Conservation (phyloP, 2,329 filamentous ascomycete genomes). For the Clarireedia hainanense region DNA sequence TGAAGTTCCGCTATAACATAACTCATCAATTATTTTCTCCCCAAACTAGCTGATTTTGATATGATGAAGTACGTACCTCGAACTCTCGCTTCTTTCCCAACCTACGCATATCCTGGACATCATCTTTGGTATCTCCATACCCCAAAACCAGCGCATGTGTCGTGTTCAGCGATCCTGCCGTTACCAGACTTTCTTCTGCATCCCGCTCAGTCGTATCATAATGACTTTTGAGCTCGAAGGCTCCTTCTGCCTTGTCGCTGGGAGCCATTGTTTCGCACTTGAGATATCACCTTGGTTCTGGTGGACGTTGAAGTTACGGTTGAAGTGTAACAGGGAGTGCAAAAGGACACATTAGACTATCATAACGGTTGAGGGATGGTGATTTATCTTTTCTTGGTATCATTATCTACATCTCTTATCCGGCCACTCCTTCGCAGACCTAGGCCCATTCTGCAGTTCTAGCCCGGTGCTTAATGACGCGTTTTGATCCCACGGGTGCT, state of each 20-base stretch:
- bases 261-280: neutral
- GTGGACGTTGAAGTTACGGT: too few relatives aligned
- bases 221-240: neutral
- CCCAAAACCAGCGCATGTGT: neutral
- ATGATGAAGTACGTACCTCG: conserved; percentile 13
- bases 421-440: neutral
- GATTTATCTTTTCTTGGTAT: neutral
- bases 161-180: neutral
- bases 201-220: neutral
- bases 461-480: neutral
- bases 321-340: neutral
- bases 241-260: neutral
- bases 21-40: neutral
- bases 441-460: too few relatives aligned
- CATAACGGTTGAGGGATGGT: neutral
- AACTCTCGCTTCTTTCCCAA: conserved; percentile 28
- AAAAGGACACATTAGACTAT: neutral
- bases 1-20: conserved; percentile 31
- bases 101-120: conserved; percentile 30
- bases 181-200: conserved; percentile 6
- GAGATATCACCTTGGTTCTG: neutral
- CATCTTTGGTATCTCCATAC: conserved; percentile 24
- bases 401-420: neutral
- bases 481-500: neutral
- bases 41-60: neutral